These are phyloP conservation scores for Millerago galiae DNA, from an alignment of 805 yeast genomes.

Conservation along the genomic window DNA sequence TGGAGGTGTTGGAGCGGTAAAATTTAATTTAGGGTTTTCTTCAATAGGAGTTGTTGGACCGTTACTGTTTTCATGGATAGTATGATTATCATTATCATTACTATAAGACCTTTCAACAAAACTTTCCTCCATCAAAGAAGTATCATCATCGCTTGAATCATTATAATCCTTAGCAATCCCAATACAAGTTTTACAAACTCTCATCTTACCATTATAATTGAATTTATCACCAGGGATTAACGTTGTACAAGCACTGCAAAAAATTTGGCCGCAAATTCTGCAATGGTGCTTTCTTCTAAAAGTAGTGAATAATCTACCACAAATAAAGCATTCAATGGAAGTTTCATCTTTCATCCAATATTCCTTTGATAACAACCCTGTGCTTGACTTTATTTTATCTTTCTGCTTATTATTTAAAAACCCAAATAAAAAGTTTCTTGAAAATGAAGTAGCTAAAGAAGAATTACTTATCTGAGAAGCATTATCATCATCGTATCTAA, in stretches of 20 bases:
- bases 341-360: constrained; percentile 97
- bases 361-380: constrained; percentile 43
- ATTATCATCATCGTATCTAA: constrained; percentile 28
- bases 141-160: constrained; percentile 62
- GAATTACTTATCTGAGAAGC: constrained; percentile 32
- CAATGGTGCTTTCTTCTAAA: constrained; percentile 93
- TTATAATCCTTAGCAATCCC: constrained; percentile 58
- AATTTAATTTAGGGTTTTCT: constrained; percentile 7
- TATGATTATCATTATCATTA: constrained; percentile 14
- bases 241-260: constrained; percentile 77
- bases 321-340: constrained; percentile 79
- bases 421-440: constrained; percentile 36
- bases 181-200: constrained; percentile 73
- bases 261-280: constrained; percentile 92
- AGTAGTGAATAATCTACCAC: constrained; percentile 74
- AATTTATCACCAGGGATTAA: constrained; percentile 62
- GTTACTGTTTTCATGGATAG: constrained; percentile 12
- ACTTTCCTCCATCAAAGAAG: constrained; percentile 32
- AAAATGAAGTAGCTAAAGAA: constrained; percentile 35
- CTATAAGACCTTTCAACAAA: constrained; percentile 17
- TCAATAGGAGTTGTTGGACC: constrained; percentile 18
- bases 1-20: constrained; percentile 46
- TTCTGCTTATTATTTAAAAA: constrained; percentile 30
- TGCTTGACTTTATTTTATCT: constrained; percentile 14
- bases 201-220: constrained; percentile 58